Percentiles rank a stretch among this genome's conserved stretches.
These are phyloP conservation scores for Chaetomium tenue DNA, from an alignment of 495 filamentous ascomycete genomes.

Conservation along the genomic window DNA sequence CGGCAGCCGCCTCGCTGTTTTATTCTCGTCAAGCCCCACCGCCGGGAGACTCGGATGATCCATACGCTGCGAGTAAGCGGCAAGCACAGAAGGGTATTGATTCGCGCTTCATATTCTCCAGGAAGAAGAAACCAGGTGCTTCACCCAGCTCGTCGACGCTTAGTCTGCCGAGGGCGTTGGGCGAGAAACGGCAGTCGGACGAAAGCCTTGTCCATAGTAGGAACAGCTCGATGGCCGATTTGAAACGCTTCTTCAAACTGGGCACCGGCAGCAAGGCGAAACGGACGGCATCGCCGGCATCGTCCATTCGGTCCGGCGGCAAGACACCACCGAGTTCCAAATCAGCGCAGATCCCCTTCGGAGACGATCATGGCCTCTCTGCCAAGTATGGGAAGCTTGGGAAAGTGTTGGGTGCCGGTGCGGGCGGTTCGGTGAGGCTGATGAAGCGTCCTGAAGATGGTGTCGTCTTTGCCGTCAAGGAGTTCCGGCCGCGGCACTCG, in stretches of 20 bases:
- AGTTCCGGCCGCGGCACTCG: constrained; percentile 87
- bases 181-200: constrained; percentile 38
- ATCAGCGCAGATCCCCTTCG: constrained; percentile 77
- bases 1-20: constrained; percentile 55
- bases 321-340: constrained; percentile 58
- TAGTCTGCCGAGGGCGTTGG: constrained; percentile 39
- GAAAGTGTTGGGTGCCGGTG: constrained; percentile 88
- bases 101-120: constrained; percentile 75
- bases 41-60: constrained; percentile 78
- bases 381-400: constrained; percentile 95
- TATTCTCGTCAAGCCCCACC: constrained; percentile 72
- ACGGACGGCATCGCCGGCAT: constrained; percentile 59
- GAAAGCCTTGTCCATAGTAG: constrained; percentile 44
- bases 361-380: constrained; percentile 85
- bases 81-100: constrained; percentile 72
- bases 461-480: constrained; percentile 94
- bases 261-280: constrained; percentile 64
- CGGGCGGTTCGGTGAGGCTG: constrained; percentile 90
- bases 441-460: constrained; percentile 90
- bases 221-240: constrained; percentile 87
- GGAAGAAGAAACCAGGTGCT: constrained; percentile 48
- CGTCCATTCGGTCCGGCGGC: constrained; percentile 52
- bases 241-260: constrained; percentile 88
- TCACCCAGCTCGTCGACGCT: constrained; percentile 48
- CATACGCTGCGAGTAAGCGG: constrained; percentile 80